Conservation (phyloP, 306 rosid genomes). For the Pterocarpus macrocarpus region DNA sequence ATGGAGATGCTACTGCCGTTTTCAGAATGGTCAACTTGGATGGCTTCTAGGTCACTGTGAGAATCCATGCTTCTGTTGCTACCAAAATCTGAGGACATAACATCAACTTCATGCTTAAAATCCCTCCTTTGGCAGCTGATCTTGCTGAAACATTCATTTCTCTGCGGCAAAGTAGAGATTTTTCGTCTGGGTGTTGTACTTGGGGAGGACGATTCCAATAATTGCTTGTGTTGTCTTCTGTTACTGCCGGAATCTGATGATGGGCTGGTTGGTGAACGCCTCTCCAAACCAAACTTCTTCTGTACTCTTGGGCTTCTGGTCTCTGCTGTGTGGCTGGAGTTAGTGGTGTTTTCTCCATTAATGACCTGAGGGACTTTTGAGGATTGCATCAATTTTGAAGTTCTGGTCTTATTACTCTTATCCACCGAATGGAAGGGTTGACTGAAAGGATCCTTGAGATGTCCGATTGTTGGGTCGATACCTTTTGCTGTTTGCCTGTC, state of each 20-base stretch:
- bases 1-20: conserved; percentile 39
- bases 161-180: conserved; percentile 55
- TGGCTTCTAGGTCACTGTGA: conserved; percentile 49
- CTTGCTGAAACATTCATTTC: conserved; percentile 49
- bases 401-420: conserved; percentile 52
- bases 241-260: conserved; percentile 62
- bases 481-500: conserved; percentile 54
- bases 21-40: conserved; percentile 49
- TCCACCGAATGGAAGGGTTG: conserved; percentile 49
- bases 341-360: conserved; percentile 52
- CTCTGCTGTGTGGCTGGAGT: conserved; percentile 51
- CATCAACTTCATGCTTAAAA: conserved; percentile 50
- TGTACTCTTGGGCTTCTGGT: conserved; percentile 71
- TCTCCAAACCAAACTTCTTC: conserved; percentile 70
- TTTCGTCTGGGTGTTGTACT: conserved; percentile 57
- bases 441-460: conserved; percentile 46
- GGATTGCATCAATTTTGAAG: conserved; percentile 57
- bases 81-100: conserved; percentile 58
- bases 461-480: conserved; percentile 50
- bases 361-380: conserved; percentile 52
- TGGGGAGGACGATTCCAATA: conserved; percentile 56
- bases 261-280: conserved; percentile 59
- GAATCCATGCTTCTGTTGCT: conserved; percentile 54
- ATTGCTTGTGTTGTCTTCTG: conserved; percentile 60
- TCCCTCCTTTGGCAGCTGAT: conserved; percentile 48